Evolutionary conservation across 495 filamentous ascomycete species (phyloP).

Genomic region (Parachaetomium inaequale): DNA sequence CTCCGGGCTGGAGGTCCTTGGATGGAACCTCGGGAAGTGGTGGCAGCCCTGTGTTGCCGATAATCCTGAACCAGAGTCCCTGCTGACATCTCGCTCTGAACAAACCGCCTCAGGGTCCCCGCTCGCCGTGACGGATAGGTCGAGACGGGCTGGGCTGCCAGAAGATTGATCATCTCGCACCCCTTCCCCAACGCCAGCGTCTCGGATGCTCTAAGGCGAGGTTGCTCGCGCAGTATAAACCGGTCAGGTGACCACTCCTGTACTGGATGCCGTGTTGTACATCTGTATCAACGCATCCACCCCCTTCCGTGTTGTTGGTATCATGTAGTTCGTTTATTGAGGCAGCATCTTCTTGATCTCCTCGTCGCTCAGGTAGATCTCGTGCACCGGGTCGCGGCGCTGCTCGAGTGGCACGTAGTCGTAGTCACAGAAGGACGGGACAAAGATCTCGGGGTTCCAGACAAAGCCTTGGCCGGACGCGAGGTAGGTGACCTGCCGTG

Average conservation of each 20-base stretch:
- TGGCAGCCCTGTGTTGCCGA: background rate
- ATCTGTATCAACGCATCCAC: background rate
- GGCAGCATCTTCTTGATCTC: conserved; percentile 56
- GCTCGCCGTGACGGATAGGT: too few species aligned
- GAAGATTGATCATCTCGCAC: background rate
- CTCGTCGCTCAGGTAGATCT: conserved; percentile 63
- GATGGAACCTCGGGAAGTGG: background rate
- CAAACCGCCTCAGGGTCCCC: too few species aligned
- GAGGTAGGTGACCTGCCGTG: conserved; percentile 72
- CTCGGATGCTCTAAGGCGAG: background rate
- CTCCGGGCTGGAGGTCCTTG: background rate
- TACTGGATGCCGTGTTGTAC: background rate
- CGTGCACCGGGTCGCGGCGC: conserved; percentile 63
- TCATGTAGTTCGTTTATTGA: conserved; percentile 30
- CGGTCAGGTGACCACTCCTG: background rate
- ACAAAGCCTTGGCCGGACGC: conserved; percentile 65
- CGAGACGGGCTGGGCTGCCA: background rate
- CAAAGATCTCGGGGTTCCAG: conserved; percentile 66
- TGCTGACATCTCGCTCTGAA: too few species aligned
- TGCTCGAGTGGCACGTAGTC: conserved; percentile 59
- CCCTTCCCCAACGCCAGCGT: background rate
- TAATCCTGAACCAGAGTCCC: background rate
- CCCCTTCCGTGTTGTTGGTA: background rate
- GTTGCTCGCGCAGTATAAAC: background rate
- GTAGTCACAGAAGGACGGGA: conserved; percentile 55